Evolutionary conservation across 139 green algal genomes (phyloP), one percentile per base, ranked within the genome.

Genomic region (Chlamydomonas urium): DNA sequence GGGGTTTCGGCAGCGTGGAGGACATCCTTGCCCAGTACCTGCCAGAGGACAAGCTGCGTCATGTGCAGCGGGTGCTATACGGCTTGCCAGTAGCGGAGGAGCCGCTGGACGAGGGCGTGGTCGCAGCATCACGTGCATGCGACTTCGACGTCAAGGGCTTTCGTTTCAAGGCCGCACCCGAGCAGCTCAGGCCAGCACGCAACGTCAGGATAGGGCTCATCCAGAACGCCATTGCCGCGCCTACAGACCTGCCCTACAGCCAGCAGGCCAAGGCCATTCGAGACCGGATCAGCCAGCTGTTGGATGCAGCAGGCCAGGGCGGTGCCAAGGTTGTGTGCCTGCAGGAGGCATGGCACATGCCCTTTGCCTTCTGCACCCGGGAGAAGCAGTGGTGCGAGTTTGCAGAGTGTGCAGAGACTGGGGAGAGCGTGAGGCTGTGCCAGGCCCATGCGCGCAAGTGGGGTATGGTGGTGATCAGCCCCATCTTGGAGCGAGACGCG

Each of bases 341-440:
- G 56, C 94, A 98, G 73, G 94, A 98, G 78, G 88, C 90, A 0
- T 98, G 94, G 80, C 84, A 81, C 23, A 96, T 96, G 89, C 94
- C 94, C 2, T 98, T 98, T 84, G 95, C 85, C 21, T 97, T 98
- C 78, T 98, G 93, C 83, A 98, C 94, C 0, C 81, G 95, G 0
- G 94, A 98, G 77, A 93, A 90, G 79, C 34, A 79, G 57, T 98
- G 94, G 94, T 88, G 79, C 56, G 91, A 96, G 75, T 98, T 98
- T 85, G 94, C 92, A 2, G 94, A 98, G 81, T 75, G 62, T 24
- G 89, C 82, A 33, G 83, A 94, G 66, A 83, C 53, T 1, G 88
- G 92, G 14, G 71, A 70, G 65, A 83, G 77, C n/a, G 66, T 86
- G 50, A 23, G 10, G 24, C 78, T 90, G 38, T 86, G 79, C 59